Conservation (phyloP, 2,329 filamentous ascomycete species). For the Fonsecaea erecta region DNA sequence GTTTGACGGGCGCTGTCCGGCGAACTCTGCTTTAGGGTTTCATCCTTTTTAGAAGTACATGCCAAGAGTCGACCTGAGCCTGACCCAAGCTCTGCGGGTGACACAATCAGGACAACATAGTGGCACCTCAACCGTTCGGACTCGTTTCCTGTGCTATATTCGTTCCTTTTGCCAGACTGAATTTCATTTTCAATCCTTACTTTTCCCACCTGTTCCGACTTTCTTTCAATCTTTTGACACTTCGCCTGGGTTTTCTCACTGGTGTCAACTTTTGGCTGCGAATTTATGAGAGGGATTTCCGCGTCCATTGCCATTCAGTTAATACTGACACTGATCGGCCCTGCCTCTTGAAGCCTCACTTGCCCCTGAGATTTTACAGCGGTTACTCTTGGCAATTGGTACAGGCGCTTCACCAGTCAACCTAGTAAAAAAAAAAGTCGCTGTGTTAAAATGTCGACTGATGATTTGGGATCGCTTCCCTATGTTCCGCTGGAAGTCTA, state of each 20-base stretch:
- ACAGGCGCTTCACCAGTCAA: neutral
- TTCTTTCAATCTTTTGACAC: constrained; percentile 3
- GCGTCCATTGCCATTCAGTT: constrained; percentile 2
- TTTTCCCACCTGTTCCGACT: neutral
- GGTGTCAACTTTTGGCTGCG: neutral
- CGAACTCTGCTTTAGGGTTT: constrained; percentile 6
- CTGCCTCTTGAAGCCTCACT: neutral
- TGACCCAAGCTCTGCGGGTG: neutral
- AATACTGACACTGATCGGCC: neutral
- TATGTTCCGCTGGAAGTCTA: constrained; percentile 32
- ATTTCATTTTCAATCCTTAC: constrained; percentile 13
- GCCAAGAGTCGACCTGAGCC: constrained; percentile 7
- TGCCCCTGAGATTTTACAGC: neutral
- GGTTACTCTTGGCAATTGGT: neutral
- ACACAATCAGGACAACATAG: constrained; percentile 1
- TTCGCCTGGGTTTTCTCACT: neutral
- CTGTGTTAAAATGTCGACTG: constrained; percentile 39
- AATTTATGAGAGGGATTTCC: neutral
- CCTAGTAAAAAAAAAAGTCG: neutral
- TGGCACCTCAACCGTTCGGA: constrained; percentile 8
- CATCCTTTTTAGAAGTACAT: neutral
- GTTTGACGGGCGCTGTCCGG: neutral
- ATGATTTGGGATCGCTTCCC: constrained; percentile 31
- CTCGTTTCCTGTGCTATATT: constrained; percentile 16
- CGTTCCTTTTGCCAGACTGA: constrained; percentile 22